Evolutionary conservation across 495 filamentous ascomycete species (phyloP), one percentile per base, ranked within the genome.

Genomic region (Hypoxylon intermedium): DNA sequence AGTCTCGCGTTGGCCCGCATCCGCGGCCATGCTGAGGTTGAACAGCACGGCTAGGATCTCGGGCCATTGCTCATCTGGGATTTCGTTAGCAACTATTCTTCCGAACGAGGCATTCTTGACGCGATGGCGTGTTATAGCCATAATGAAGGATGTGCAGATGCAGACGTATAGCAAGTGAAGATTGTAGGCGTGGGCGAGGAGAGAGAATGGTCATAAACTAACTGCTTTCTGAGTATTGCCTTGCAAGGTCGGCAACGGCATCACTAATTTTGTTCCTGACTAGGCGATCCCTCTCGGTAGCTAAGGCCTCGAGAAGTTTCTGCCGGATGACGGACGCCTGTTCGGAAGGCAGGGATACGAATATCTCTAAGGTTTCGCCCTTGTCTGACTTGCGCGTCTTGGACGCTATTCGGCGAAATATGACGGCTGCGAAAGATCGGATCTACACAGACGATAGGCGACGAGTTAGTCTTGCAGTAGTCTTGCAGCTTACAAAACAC

Each of bases 191-290:
- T 36, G 28, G 20, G 13, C 36, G 31, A 26, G 21, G 24, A 33
- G 43, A 57, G 34, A 26, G 26, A 36, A 48, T 9, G 33, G 49
- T 21, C 13, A 21, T 34, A 41, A 37, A 78, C 89, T 73, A 81
- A 96, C 91, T 87, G 60, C 87, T 89, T 67, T 97, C 95, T 46
- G 89, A 89, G 74, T 97, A 96, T 72, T 98, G 91, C 67, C 95
- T 86, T 26, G 93, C 95, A 38, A 98, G 78, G 71, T 99, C 95
- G 5, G 95, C 95, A 57, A 98, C 88, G 1, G 94, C 92, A 74
- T 99, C 95, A 51, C 92, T 93, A 70, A 97, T 89, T 76, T 98
- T 99, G 73, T 95, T 95, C 69, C 95, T 82, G 30, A 96, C 89
- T 12, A 84, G 74, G 38, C 83, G 79, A 16, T 87, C 80, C 5